A percentile compares a stretch with the other conserved stretches of the same genome.
Evolutionary conservation across 169 alveolate species (phyloP).

Genomic region (Amoebophrya sp.): DNA sequence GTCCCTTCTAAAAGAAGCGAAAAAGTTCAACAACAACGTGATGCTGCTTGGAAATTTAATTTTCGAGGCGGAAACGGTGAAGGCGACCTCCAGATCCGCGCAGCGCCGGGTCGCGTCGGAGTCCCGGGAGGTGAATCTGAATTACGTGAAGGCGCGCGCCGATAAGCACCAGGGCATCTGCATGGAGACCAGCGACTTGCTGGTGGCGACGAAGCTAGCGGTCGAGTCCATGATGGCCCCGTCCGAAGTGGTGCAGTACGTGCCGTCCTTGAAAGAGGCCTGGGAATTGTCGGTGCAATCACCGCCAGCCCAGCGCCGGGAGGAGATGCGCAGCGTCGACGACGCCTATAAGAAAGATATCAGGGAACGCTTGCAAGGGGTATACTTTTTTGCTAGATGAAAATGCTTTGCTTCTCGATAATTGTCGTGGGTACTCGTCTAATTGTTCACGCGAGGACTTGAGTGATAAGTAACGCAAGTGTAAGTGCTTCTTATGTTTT

Average conservation of each 20-base stretch:
- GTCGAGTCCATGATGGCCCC: slow-evolving; percentile 19
- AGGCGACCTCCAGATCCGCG: background rate
- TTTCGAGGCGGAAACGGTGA: background rate
- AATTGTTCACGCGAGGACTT: too few relatives aligned
- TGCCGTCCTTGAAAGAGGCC: background rate
- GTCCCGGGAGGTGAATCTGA: slow-evolving; percentile 11
- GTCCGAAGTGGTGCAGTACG: background rate
- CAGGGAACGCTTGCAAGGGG: background rate
- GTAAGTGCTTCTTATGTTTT: too few relatives aligned
- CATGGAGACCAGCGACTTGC: background rate
- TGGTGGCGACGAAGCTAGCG: background rate
- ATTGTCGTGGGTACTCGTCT: too few relatives aligned
- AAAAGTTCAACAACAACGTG: slow-evolving; percentile 20
- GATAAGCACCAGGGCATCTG: background rate
- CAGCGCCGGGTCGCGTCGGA: background rate
- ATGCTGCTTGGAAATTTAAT: background rate
- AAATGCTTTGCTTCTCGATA: too few relatives aligned
- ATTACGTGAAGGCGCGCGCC: slow-evolving; percentile 15
- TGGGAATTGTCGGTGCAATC: background rate
- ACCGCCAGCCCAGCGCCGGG: background rate
- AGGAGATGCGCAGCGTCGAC: background rate
- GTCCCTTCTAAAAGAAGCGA: background rate
- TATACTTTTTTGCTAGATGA: too few relatives aligned
- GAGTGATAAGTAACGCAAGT: too few relatives aligned
- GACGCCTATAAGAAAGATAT: background rate